Conservation (phyloP, 495 filamentous ascomycete genomes). For the Clohesyomyces aquaticus region DNA sequence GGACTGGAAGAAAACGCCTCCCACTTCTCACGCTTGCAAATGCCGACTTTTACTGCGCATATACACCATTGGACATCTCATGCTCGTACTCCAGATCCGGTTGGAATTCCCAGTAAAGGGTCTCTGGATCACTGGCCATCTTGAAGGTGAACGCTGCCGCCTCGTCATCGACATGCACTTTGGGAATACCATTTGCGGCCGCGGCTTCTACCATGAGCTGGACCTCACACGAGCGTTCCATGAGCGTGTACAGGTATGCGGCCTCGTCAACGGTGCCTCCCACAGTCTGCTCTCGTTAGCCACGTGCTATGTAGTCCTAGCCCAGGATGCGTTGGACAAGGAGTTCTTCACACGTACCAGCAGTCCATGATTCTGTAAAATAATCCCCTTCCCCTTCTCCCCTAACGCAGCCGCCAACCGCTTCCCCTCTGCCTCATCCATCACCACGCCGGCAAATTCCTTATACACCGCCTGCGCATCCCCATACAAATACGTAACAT, state of each 20-base stretch:
- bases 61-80: conserved; percentile 37
- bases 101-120: conserved; percentile 50
- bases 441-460: conserved; percentile 48
- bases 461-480: conserved; percentile 49
- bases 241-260: conserved; percentile 47
- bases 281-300: conserved; percentile 38
- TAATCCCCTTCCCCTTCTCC: conserved; percentile 47
- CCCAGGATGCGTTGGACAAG: background rate
- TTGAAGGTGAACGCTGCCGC: conserved; percentile 48
- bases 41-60: conserved; percentile 36
- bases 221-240: conserved; percentile 50
- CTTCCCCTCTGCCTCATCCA: conserved; percentile 47
- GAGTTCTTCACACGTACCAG: too few species aligned
- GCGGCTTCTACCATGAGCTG: conserved; percentile 50
- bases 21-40: too few species aligned
- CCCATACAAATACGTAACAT: conserved; percentile 49
- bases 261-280: conserved; percentile 51
- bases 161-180: conserved; percentile 46
- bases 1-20: too few species aligned
- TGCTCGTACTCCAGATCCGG: conserved; percentile 50
- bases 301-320: background rate
- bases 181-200: conserved; percentile 46
- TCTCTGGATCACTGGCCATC: conserved; percentile 46
- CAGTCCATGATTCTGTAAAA: conserved; percentile 49
- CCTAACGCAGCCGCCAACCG: conserved; percentile 48